Percentiles rank a stretch among this genome's conserved stretches.
phyloP scores from a whole-genome alignment of 2,329 filamentous ascomycete genomes.

The Aspergillus persii region DNA sequence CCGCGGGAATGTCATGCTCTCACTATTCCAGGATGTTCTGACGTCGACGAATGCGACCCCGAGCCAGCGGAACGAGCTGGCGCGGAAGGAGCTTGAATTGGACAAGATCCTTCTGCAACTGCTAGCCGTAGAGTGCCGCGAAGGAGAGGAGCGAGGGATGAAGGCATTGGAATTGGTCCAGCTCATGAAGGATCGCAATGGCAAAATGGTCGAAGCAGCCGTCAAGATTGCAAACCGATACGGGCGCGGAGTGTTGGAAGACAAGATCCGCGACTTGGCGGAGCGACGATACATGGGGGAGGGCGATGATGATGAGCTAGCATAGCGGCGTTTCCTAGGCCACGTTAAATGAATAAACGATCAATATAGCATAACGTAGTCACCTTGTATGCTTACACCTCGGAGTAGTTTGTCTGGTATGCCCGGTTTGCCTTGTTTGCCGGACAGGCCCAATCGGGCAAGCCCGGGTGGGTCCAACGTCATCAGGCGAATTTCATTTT shows the following conservation, averaged over 20 bases:
- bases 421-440: not conserved
- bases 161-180: slow-evolving; percentile 87
- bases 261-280: slow-evolving; percentile 85
- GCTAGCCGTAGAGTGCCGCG: slow-evolving; percentile 83
- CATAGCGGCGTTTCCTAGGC: slow-evolving; percentile 16
- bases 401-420: too few species aligned
- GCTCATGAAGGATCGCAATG: slow-evolving; percentile 78
- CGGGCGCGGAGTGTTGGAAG: slow-evolving; percentile 72
- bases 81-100: slow-evolving; percentile 73
- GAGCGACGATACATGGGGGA: slow-evolving; percentile 65
- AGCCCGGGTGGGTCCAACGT: not conserved
- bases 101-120: slow-evolving; percentile 90
- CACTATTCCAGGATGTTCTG: slow-evolving; percentile 73
- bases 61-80: slow-evolving; percentile 65
- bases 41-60: slow-evolving; percentile 64
- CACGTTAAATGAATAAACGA: too few species aligned
- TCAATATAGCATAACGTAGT: too few species aligned
- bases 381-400: too few species aligned
- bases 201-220: slow-evolving; percentile 88
- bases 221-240: slow-evolving; percentile 86
- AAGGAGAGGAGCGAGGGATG: slow-evolving; percentile 92
- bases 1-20: slow-evolving; percentile 67
- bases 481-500: not conserved
- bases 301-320: slow-evolving; percentile 49
- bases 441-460: not conserved